Percentiles rank a stretch among this genome's conserved stretches.
phyloP scores from a whole-genome alignment of 2,329 filamentous ascomycete genomes.

The Rhytidhysteron rufulum region DNA sequence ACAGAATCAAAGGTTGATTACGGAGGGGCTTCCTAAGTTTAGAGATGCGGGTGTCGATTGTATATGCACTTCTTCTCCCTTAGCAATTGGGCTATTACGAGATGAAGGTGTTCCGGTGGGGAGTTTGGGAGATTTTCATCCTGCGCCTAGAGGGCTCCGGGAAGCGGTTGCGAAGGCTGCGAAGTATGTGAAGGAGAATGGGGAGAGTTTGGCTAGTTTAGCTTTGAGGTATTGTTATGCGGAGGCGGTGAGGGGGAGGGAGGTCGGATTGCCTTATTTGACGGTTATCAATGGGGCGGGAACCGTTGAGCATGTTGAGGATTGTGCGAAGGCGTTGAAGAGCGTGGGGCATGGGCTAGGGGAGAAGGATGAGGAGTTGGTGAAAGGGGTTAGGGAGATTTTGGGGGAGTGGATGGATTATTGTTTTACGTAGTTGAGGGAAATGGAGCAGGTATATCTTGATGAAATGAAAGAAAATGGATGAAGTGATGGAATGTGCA shows the following conservation, averaged over 20 bases:
- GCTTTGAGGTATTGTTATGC: neutral
- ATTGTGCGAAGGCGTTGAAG: neutral
- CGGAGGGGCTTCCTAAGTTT: slow-evolving; percentile 53
- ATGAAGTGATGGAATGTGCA: no score
- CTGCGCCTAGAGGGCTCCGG: slow-evolving; percentile 29
- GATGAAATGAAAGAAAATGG: no score
- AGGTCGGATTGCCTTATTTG: no score
- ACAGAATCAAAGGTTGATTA: slow-evolving; percentile 65
- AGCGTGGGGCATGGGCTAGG: neutral
- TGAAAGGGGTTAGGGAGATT: neutral
- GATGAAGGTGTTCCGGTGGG: slow-evolving; percentile 70
- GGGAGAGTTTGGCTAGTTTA: neutral
- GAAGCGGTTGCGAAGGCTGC: neutral
- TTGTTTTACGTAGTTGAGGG: no score
- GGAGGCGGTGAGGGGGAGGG: neutral
- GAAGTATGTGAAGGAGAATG: neutral
- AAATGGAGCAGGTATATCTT: no score
- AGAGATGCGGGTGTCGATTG: slow-evolving; percentile 69
- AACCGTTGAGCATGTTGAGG: neutral
- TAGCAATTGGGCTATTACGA: slow-evolving; percentile 81
- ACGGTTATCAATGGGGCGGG: neutral
- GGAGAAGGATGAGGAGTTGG: neutral
- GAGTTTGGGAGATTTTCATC: slow-evolving; percentile 76
- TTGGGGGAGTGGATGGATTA: neutral
- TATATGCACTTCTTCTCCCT: slow-evolving; percentile 75